Evolutionary conservation across 1,139 yeast genomes (phyloP).

Genomic region (Candida tropicalis): DNA sequence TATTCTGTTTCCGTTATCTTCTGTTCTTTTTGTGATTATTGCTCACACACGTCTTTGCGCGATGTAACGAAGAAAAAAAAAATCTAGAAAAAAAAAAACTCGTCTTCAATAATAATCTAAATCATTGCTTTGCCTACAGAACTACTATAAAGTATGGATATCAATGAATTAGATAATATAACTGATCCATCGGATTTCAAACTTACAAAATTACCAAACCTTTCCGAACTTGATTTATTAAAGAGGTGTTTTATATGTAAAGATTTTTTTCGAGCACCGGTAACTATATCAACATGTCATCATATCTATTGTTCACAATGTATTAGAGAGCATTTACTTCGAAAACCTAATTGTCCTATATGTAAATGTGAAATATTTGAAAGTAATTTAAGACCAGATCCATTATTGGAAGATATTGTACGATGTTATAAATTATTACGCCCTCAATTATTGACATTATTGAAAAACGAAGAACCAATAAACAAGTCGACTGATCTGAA

Average conservation of each 20-base stretch:
- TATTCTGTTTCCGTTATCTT: too few species aligned
- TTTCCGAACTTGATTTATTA: constrained; percentile 66
- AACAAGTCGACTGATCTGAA: too few species aligned
- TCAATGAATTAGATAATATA: constrained; percentile 12
- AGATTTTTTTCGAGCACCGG: constrained; percentile 81
- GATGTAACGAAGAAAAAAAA: background rate
- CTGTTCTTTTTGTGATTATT: background rate
- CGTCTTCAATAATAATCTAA: constrained; percentile 1
- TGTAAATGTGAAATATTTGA: constrained; percentile 76
- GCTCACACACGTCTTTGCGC: too few species aligned
- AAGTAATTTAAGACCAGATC: constrained; percentile 67
- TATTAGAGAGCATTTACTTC: constrained; percentile 69
- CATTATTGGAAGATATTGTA: constrained; percentile 73
- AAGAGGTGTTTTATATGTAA: constrained; percentile 91
- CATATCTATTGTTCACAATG: constrained; percentile 93
- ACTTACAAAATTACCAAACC: constrained; percentile 51
- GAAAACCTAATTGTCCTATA: constrained; percentile 71
- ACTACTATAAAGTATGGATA: background rate
- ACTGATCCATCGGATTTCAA: constrained; percentile 78
- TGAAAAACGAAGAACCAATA: constrained; percentile 16
- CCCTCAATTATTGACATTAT: constrained; percentile 31
- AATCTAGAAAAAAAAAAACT: background rate
- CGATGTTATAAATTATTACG: constrained; percentile 55
- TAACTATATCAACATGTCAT: constrained; percentile 75
- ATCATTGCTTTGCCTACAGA: background rate